Percentiles rank a stretch among this genome's conserved stretches.
Evolutionary conservation across 306 rosid species (phyloP).

Genomic region (Hippophae rhamnoides): DNA sequence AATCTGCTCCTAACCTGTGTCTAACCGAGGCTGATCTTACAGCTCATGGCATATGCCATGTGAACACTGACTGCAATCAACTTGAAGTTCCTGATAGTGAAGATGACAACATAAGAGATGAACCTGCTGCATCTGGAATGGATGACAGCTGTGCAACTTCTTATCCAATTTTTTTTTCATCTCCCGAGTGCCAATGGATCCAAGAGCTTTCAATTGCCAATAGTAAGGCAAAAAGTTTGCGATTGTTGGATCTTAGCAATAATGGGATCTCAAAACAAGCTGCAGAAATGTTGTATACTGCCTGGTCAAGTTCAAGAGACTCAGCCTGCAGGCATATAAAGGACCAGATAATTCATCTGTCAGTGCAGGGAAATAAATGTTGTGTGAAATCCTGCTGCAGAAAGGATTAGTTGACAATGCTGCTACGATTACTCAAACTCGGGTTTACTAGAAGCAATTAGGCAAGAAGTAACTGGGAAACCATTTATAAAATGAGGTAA

Average conservation of each 20-base stretch:
- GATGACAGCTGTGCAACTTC: conserved; percentile 62
- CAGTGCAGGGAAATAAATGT: conserved; percentile 50
- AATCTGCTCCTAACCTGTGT: conserved; percentile 9
- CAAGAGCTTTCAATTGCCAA: conserved; percentile 52
- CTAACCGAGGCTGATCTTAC: conserved; percentile 25
- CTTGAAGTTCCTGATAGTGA: conserved; percentile 84
- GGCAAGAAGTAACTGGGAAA: background rate
- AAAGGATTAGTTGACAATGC: conserved; percentile 26
- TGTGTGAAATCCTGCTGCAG: conserved; percentile 86
- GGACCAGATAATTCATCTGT: conserved; percentile 45
- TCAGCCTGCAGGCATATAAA: conserved; percentile 51
- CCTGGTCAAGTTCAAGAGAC: conserved; percentile 55
- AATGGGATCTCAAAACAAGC: conserved; percentile 46
- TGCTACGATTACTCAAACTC: background rate
- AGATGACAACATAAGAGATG: conserved; percentile 36
- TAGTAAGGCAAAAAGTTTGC: conserved; percentile 43
- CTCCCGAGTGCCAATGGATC: conserved; percentile 29
- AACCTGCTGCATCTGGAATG: conserved; percentile 43
- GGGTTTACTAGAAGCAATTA: background rate
- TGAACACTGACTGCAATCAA: conserved; percentile 24
- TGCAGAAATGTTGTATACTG: conserved; percentile 42
- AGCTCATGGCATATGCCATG: conserved; percentile 25
- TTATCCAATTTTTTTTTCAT: conserved; percentile 30
- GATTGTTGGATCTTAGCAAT: conserved; percentile 64
- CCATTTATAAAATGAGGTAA: too few relatives aligned